Conservation (phyloP, 106 monocot genomes). For the Allium fistulosum region DNA sequence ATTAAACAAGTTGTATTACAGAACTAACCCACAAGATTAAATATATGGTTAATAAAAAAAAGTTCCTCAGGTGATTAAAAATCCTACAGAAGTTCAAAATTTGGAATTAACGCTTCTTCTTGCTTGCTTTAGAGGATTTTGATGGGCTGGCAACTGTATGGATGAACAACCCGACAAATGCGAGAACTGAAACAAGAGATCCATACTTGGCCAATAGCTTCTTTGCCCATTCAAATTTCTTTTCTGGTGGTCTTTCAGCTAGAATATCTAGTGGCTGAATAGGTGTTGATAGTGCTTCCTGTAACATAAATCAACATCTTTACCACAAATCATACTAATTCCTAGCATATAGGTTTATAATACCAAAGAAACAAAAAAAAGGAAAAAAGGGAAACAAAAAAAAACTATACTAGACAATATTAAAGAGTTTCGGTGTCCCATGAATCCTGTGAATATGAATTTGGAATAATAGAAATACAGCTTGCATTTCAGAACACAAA, state of each 20-base stretch:
- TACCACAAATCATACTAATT: not conserved
- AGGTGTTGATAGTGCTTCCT: slow-evolving; percentile 92
- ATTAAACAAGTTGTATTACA: too few relatives aligned
- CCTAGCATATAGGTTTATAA: not conserved
- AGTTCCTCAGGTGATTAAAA: not conserved
- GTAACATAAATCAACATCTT: slow-evolving; percentile 1
- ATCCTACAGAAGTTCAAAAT: not conserved
- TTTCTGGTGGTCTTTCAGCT: slow-evolving; percentile 77
- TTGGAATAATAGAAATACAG: too few relatives aligned
- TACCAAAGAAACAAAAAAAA: not conserved
- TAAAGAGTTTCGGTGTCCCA: too few relatives aligned
- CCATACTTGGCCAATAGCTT: slow-evolving; percentile 69
- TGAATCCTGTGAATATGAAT: too few relatives aligned
- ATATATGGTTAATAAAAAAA: too few relatives aligned
- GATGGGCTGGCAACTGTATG: slow-evolving; percentile 64
- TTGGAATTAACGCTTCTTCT: slow-evolving; percentile 67
- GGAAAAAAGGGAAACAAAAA: too few relatives aligned
- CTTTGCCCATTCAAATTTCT: slow-evolving; percentile 91
- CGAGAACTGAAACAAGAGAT: slow-evolving; percentile 63
- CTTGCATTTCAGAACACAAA: too few relatives aligned
- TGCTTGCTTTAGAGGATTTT: slow-evolving; percentile 56
- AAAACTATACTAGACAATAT: too few relatives aligned
- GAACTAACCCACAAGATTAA: too few relatives aligned
- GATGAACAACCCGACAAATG: slow-evolving; percentile 59
- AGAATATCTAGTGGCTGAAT: slow-evolving; percentile 80